Base-by-base conservation (phyloP, 148 eudicot genomes). In the Rhododendron kiyosumense region DNA sequence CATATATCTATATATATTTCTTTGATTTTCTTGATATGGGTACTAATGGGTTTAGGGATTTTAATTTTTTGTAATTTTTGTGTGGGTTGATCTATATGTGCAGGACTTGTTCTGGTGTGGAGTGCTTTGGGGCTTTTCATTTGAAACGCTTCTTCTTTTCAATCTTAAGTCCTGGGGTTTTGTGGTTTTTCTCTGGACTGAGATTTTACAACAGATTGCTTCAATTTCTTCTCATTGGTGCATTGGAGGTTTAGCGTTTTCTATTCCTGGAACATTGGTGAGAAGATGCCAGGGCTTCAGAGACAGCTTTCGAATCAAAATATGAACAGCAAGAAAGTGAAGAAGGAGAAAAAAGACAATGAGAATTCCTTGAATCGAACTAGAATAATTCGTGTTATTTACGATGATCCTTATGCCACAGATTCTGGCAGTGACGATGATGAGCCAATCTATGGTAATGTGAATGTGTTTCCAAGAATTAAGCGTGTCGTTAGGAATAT, bases 81-180 rank as follows among this genome's bases (percentile, higher is more conserved):
- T 13, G 14, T 13, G 15, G 63, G 82, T 26, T 85, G 18, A 83
- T 63, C 71, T 30, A 76, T 85, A 81, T 78, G 87, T 46, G 49
- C 89, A 88, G 88, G 90, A n/a, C 63, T 83, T 83, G 41, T 76
- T 90, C 59, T 81, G 82, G 81, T 18, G 83, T 85, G 28, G 83
- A 86, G 57, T 83, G 78, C 32, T 85, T 77, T 76, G 79, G 81
- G 81, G 83, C 67, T 45, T 89, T 83, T 89, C 86, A 38, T 86
- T 63, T 65, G 41, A 86, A 87, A 51, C 89, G 78, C 73, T 78
- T 83, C 59, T 79, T 34, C 49, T 38, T 79, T 48, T 45, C 17
- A 79, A 49, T 87, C 80, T 41, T 24, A 22, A 73, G 45, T 63
- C 61, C 52, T 34, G 30, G 77, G 84, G 77, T 79, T 52, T 88